Evolutionary conservation across 2,329 filamentous ascomycete species (phyloP).

Genomic region (Calonectria honghensis): DNA sequence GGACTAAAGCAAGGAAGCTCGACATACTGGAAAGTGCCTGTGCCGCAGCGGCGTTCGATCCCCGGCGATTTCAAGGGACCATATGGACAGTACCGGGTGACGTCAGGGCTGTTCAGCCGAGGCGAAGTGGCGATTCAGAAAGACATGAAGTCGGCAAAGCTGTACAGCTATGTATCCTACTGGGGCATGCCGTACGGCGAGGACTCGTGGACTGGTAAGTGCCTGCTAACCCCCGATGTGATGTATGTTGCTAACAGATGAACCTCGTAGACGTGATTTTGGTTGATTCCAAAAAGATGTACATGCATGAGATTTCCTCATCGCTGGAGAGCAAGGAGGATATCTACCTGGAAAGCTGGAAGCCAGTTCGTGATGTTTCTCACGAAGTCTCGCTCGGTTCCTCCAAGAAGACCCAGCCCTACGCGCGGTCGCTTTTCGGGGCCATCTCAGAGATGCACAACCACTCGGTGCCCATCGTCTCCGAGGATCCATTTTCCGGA

Average conservation of each 20-base stretch:
- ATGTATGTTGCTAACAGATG: background rate
- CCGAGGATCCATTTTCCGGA: background rate
- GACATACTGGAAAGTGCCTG: slow-evolving; percentile 16
- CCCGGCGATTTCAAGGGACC: background rate
- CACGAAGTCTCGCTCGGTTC: slow-evolving; percentile 11
- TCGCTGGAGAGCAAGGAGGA: background rate
- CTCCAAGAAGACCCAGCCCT: background rate
- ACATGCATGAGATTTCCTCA: slow-evolving; percentile 2
- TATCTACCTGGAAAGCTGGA: slow-evolving; percentile 4
- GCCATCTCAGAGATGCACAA: slow-evolving; percentile 19
- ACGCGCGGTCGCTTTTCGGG: slow-evolving; percentile 2
- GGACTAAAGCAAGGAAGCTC: background rate
- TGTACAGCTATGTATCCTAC: slow-evolving; percentile 16
- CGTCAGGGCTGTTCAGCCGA: background rate
- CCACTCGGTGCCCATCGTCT: background rate
- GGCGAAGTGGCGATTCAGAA: background rate
- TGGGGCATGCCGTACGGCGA: slow-evolving; percentile 12
- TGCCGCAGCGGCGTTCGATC: background rate
- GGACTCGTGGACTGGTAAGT: slow-evolving; percentile 16
- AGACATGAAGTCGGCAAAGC: slow-evolving; percentile 4
- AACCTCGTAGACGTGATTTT: background rate
- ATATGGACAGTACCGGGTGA: background rate
- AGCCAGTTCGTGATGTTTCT: slow-evolving; percentile 8
- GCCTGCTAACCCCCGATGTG: too few relatives aligned
- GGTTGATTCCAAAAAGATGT: slow-evolving; percentile 17